phyloP scores from a whole-genome alignment of 2,329 filamentous ascomycete genomes.

The Pseudocercospora fijiensis region DNA sequence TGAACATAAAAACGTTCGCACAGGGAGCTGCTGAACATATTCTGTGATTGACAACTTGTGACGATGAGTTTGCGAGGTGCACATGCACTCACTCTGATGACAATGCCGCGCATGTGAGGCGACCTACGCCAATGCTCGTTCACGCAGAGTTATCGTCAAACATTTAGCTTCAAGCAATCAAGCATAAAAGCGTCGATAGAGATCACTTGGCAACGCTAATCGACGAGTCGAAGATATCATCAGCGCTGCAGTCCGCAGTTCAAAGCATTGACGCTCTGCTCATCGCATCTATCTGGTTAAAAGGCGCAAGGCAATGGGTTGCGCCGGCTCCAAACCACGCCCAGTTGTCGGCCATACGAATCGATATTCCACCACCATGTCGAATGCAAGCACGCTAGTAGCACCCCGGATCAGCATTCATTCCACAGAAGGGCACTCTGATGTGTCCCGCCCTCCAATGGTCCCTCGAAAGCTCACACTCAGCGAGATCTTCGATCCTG shows the following conservation, averaged over 20 bases:
- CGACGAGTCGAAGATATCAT: neutral
- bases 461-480: slow-evolving; percentile 25
- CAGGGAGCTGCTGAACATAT: neutral
- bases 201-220: neutral
- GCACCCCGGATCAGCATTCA: slow-evolving; percentile 7
- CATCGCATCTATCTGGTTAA: neutral
- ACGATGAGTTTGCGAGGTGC: neutral
- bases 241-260: neutral
- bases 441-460: slow-evolving; percentile 31
- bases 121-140: neutral
- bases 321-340: neutral
- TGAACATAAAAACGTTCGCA: neutral
- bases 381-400: neutral
- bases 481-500: slow-evolving; percentile 35
- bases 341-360: neutral
- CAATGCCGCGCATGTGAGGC: neutral
- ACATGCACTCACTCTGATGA: neutral
- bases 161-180: neutral
- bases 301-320: neutral
- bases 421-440: slow-evolving; percentile 22
- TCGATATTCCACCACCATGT: neutral
- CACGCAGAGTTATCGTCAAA: neutral
- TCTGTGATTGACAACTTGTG: neutral
- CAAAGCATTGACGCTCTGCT: neutral
- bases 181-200: neutral